phyloP scores from a whole-genome alignment of 1,284 basidiomycete species.

The Sporisorium iseilematis-ciliati region DNA sequence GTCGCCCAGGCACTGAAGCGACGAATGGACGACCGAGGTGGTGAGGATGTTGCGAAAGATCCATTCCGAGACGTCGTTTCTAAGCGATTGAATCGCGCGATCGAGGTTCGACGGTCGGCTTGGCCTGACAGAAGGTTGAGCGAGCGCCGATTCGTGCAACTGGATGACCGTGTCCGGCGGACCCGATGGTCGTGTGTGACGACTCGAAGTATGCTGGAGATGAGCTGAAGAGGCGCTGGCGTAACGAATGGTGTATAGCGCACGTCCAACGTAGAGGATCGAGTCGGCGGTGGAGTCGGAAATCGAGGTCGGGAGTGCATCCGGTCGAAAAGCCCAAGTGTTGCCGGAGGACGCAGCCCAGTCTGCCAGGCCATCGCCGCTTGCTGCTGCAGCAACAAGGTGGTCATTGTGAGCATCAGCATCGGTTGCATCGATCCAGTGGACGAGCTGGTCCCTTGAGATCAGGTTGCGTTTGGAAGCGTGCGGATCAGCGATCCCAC shows the following conservation, averaged over 20 bases:
- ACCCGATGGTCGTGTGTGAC: constrained; percentile 15
- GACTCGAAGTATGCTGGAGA: constrained; percentile 6
- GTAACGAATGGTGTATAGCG: constrained; percentile 82
- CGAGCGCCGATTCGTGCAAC: constrained; percentile 40
- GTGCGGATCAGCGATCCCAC: constrained; percentile 39
- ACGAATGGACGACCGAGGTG: constrained; percentile 81
- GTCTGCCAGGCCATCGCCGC: constrained; percentile 40
- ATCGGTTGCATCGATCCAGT: constrained; percentile 39
- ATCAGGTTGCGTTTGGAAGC: constrained; percentile 28
- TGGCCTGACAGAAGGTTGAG: constrained; percentile 15
- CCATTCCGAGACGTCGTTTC: constrained; percentile 85
- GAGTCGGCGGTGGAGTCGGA: constrained; percentile 80
- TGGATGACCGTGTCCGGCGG: constrained; percentile 43
- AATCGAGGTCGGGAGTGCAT: constrained; percentile 80
- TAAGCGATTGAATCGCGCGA: constrained; percentile 73
- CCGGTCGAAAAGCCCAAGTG: constrained; percentile 73
- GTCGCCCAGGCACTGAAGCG: constrained; percentile 76
- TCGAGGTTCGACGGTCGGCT: constrained; percentile 39
- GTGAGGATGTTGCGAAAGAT: constrained; percentile 89
- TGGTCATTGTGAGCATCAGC: constrained; percentile 27
- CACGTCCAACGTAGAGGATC: constrained; percentile 86
- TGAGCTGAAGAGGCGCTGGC: constrained; percentile 21
- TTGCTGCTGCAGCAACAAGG: constrained; percentile 10
- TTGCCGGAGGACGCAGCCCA: constrained; percentile 40
- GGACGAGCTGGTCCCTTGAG: constrained; percentile 38